A percentile compares a stretch with the other conserved stretches of the same genome.
These are phyloP conservation scores for Penicillium goetzii DNA, from an alignment of 495 filamentous ascomycete species.

Conservation along the genomic window DNA sequence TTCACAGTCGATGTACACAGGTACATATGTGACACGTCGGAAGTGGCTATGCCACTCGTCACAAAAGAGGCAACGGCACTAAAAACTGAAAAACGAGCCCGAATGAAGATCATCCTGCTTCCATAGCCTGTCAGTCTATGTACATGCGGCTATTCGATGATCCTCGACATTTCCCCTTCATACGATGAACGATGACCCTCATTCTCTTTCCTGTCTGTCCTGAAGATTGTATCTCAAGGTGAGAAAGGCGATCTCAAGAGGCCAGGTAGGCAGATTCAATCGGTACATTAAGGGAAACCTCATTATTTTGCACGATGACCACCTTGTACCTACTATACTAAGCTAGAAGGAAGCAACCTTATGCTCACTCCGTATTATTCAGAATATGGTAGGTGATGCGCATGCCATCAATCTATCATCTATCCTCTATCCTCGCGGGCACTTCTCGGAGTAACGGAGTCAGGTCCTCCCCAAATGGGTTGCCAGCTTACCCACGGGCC, in stretches of 20 bases:
- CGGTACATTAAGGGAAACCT: background rate
- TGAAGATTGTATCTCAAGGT: background rate
- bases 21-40: background rate
- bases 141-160: background rate
- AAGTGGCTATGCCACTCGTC: background rate
- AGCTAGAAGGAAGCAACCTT: background rate
- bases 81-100: background rate
- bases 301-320: background rate
- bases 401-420: background rate
- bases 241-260: background rate
- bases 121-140: background rate
- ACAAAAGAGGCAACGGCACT: background rate
- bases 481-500: background rate
- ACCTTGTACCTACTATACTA: background rate
- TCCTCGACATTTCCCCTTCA: background rate
- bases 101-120: background rate
- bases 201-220: background rate
- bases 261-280: background rate
- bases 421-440: slow-evolving; percentile 1
- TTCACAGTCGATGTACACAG: background rate
- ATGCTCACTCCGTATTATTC: background rate
- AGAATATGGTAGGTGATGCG: no score
- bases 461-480: background rate
- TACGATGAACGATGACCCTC: background rate
- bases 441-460: background rate